phyloP scores from a whole-genome alignment of 345 rosid genomes.

The Alliaria petiolata region DNA sequence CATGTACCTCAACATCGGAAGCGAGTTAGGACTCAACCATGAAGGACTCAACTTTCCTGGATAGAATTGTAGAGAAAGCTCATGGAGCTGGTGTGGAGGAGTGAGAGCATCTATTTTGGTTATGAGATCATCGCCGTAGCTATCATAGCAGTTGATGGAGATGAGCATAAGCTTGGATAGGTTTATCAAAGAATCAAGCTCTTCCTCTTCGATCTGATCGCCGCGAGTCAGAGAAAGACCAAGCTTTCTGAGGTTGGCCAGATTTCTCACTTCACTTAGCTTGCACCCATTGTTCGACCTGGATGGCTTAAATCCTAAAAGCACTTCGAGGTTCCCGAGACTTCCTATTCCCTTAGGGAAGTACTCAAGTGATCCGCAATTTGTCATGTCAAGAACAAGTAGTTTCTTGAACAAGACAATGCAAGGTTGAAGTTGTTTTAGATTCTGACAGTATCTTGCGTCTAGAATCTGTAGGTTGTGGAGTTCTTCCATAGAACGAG shows the following conservation, averaged over 20 bases:
- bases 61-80: slow-evolving; percentile 53
- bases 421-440: slow-evolving; percentile 44
- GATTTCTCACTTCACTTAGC: slow-evolving; percentile 44
- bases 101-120: slow-evolving; percentile 43
- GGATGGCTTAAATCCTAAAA: slow-evolving; percentile 60
- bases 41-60: slow-evolving; percentile 49
- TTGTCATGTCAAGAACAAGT: slow-evolving; percentile 46
- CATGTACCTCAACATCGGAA: slow-evolving; percentile 51
- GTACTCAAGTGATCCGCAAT: slow-evolving; percentile 58
- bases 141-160: slow-evolving; percentile 48
- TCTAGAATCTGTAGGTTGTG: slow-evolving; percentile 57
- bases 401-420: slow-evolving; percentile 45
- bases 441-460: slow-evolving; percentile 57
- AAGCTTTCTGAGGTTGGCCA: slow-evolving; percentile 46
- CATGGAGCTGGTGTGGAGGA: slow-evolving; percentile 54
- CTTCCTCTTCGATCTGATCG: slow-evolving; percentile 48
- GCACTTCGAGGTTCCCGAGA: slow-evolving; percentile 54
- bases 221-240: slow-evolving; percentile 46
- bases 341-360: slow-evolving; percentile 56
- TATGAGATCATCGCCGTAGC: slow-evolving; percentile 43
- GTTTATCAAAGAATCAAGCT: slow-evolving; percentile 46
- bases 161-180: slow-evolving; percentile 39
- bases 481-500: slow-evolving; percentile 51
- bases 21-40: slow-evolving; percentile 57
- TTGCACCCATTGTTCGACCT: slow-evolving; percentile 49